Percentiles rank a stretch among this genome's conserved stretches.
phyloP scores from a whole-genome alignment of 345 rosid genomes.

The Rubroshorea leprosula region DNA sequence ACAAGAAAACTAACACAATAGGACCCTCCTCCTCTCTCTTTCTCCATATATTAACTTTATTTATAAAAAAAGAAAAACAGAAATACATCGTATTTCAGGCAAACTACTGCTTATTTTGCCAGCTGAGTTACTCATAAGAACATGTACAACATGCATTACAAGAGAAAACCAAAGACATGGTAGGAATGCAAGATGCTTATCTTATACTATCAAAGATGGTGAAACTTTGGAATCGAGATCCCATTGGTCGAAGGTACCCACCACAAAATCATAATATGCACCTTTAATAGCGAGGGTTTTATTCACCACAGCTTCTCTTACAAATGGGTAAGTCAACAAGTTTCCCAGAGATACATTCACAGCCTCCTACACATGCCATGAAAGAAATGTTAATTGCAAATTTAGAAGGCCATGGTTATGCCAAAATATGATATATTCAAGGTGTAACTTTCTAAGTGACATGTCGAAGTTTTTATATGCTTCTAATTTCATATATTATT shows the following conservation, averaged over 20 bases:
- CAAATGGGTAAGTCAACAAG: slow-evolving; percentile 69
- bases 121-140: background rate
- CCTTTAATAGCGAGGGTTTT: slow-evolving; percentile 51
- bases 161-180: background rate
- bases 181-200: background rate
- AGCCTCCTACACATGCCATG: slow-evolving; percentile 44
- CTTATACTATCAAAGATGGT: slow-evolving; percentile 31
- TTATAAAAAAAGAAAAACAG: no score
- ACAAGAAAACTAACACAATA: no score
- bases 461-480: no score
- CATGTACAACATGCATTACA: background rate
- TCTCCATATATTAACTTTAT: no score
- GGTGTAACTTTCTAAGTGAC: no score
- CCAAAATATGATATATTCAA: background rate
- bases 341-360: slow-evolving; percentile 78
- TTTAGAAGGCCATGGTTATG: no score
- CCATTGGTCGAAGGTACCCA: slow-evolving; percentile 71
- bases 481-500: no score
- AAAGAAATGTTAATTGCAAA: background rate
- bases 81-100: no score
- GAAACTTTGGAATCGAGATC: slow-evolving; percentile 52
- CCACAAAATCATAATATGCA: slow-evolving; percentile 68
- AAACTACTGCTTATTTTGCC: background rate
- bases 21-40: no score
- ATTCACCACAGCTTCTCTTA: slow-evolving; percentile 58